Percentiles rank a stretch among this genome's conserved stretches.
Evolutionary conservation across 805 yeast genomes (phyloP).

Genomic region (Metahyphopichia silvanorum): DNA sequence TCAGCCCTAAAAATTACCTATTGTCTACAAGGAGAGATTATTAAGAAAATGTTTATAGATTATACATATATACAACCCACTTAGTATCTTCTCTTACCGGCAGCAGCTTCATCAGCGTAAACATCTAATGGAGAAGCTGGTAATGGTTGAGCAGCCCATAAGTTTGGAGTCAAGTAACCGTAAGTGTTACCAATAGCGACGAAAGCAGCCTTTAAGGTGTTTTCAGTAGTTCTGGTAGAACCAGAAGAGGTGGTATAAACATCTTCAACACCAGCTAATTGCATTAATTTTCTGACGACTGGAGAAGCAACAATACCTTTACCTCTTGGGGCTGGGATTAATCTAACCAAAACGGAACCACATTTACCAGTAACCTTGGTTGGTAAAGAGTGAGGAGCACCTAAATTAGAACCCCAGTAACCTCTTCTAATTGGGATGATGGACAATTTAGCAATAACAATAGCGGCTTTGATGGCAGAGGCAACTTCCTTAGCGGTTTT

Average conservation of each 20-base stretch:
- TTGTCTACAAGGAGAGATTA: background rate
- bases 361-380: conserved; percentile 99
- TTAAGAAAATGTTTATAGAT: background rate
- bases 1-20: no score
- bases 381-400: conserved; percentile 99
- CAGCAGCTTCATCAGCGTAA: conserved; percentile 81
- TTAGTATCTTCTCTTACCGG: conserved; percentile 74
- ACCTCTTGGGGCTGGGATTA: conserved; percentile 99
- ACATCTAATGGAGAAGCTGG: conserved; percentile 92
- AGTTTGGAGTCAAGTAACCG: conserved; percentile 99
- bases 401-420: conserved; percentile 99
- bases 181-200: conserved; percentile 99
- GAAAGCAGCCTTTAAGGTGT: conserved; percentile 99
- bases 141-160: conserved; percentile 87
- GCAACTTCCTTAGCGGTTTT: conserved; percentile 99
- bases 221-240: conserved; percentile 99
- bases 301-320: conserved; percentile 99
- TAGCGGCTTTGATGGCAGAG: conserved; percentile 99
- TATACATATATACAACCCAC: conserved; percentile 7
- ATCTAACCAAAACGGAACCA: conserved; percentile 98
- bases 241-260: conserved; percentile 98
- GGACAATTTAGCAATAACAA: conserved; percentile 97
- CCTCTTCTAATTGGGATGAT: conserved; percentile 99
- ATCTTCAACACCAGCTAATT: conserved; percentile 99
- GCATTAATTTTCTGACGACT: conserved; percentile 97